These are phyloP conservation scores for Hymenoscyphus salicellus DNA, from an alignment of 2,329 filamentous ascomycete species.

Conservation along the genomic window DNA sequence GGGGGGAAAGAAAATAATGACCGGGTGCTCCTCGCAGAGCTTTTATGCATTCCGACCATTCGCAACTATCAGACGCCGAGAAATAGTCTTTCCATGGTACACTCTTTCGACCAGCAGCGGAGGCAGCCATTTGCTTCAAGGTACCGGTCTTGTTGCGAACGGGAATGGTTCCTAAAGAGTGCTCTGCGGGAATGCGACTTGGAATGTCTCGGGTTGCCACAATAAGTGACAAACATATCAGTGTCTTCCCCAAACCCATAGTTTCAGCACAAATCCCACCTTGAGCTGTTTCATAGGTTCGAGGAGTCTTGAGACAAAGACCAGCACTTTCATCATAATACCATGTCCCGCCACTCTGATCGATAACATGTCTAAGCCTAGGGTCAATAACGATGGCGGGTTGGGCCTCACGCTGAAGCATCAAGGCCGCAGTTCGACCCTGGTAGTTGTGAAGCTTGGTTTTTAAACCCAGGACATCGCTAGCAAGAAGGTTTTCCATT, in stretches of 20 bases:
- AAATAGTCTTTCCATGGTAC: conserved; percentile 70
- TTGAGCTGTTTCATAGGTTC: conserved; percentile 67
- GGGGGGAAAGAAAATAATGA: conserved; percentile 54
- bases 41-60: conserved; percentile 53
- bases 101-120: conserved; percentile 61
- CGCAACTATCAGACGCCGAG: conserved; percentile 41
- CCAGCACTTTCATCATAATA: conserved; percentile 68
- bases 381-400: conserved; percentile 69
- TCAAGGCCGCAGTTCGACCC: conserved; percentile 71
- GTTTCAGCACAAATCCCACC: conserved; percentile 80
- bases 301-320: conserved; percentile 61
- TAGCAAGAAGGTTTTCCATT: conserved; percentile 54
- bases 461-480: conserved; percentile 54
- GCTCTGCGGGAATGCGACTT: conserved; percentile 62
- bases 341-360: conserved; percentile 61
- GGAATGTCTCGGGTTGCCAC: conserved; percentile 71
- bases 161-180: conserved; percentile 43
- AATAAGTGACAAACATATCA: conserved; percentile 78
- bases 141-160: conserved; percentile 52
- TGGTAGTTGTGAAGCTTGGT: conserved; percentile 77
- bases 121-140: conserved; percentile 73
- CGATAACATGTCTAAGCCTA: conserved; percentile 57
- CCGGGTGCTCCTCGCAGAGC: conserved; percentile 58
- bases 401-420: conserved; percentile 76
- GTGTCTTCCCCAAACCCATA: conserved; percentile 81